Evolutionary conservation across 305 asterid species (phyloP).

Genomic region (Solanum hybrid): DNA sequence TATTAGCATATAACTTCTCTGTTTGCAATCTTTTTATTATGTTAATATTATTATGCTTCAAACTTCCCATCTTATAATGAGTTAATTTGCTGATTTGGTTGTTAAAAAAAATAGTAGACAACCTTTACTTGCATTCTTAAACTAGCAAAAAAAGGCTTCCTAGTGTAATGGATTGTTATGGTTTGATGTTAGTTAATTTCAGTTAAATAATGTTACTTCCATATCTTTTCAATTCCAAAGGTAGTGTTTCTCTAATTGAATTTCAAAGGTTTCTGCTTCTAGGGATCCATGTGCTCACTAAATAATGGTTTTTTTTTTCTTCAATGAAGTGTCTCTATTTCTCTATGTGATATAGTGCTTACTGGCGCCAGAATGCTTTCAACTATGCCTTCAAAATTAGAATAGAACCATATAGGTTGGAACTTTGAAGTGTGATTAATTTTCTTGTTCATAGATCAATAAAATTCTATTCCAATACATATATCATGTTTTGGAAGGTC

Average conservation of each 20-base stretch:
- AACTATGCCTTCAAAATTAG: not conserved
- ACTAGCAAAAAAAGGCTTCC: not conserved
- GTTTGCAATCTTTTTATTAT: too few relatives aligned
- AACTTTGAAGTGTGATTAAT: not conserved
- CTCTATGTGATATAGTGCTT: not conserved
- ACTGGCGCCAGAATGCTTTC: not conserved
- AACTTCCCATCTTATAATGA: not conserved
- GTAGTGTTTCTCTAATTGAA: not conserved
- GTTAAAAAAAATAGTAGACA: not conserved
- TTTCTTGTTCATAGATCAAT: too few relatives aligned
- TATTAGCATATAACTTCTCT: not conserved
- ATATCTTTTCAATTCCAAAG: not conserved
- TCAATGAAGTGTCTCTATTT: not conserved
- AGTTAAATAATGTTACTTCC: not conserved
- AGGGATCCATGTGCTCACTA: not conserved
- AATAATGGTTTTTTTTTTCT: too few relatives aligned
- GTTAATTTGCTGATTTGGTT: not conserved
- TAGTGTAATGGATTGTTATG: not conserved
- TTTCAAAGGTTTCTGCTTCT: not conserved
- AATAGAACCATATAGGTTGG: not conserved
- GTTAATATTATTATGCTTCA: not conserved
- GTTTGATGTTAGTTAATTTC: not conserved
- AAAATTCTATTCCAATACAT: too few relatives aligned
- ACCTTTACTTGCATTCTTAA: not conserved
- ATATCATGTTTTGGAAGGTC: too few relatives aligned